Evolutionary conservation across 2,329 filamentous ascomycete genomes (phyloP).

Genomic region (Xylariales sp.): DNA sequence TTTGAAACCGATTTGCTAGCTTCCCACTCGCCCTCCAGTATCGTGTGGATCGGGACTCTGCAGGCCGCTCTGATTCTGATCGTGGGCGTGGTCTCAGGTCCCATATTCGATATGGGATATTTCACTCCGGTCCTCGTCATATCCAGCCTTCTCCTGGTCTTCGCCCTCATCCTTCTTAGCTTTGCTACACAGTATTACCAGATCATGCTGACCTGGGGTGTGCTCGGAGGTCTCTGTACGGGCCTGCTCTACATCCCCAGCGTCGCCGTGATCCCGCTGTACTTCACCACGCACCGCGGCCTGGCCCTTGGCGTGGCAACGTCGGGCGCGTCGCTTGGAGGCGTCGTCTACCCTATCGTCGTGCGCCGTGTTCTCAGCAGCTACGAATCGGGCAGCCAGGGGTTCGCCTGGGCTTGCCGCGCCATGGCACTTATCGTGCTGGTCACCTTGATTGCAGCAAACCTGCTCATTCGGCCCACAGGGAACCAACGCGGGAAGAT

Average conservation of each 20-base stretch:
- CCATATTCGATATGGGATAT: slow-evolving; percentile 26
- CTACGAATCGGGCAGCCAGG: too few species aligned
- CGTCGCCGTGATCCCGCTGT: background rate
- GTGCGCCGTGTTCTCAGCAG: slow-evolving; percentile 33
- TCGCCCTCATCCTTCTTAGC: slow-evolving; percentile 25
- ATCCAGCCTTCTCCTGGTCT: slow-evolving; percentile 6
- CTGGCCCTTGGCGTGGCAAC: background rate
- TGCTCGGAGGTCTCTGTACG: background rate
- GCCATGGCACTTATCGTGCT: slow-evolving; percentile 28
- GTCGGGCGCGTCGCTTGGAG: background rate
- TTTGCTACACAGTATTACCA: slow-evolving; percentile 1
- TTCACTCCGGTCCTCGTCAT: slow-evolving; percentile 15
- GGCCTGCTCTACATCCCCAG: slow-evolving; percentile 3
- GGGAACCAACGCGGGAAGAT: background rate
- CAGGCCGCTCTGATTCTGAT: slow-evolving; percentile 25
- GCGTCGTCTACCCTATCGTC: slow-evolving; percentile 22
- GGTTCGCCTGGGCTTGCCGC: slow-evolving; percentile 44
- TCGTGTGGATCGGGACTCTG: slow-evolving; percentile 25
- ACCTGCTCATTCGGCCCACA: background rate
- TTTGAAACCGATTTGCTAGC: slow-evolving; percentile 13
- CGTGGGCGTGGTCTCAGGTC: slow-evolving; percentile 22
- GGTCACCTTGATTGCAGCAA: background rate
- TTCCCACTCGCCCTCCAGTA: slow-evolving; percentile 14
- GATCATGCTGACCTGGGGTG: background rate
- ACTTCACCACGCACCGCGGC: background rate